A percentile compares a stretch with the other conserved stretches of the same genome.
These are phyloP conservation scores for Lactarius pseudohatsudake DNA, from an alignment of 768 basidiomycete genomes.

Conservation along the genomic window DNA sequence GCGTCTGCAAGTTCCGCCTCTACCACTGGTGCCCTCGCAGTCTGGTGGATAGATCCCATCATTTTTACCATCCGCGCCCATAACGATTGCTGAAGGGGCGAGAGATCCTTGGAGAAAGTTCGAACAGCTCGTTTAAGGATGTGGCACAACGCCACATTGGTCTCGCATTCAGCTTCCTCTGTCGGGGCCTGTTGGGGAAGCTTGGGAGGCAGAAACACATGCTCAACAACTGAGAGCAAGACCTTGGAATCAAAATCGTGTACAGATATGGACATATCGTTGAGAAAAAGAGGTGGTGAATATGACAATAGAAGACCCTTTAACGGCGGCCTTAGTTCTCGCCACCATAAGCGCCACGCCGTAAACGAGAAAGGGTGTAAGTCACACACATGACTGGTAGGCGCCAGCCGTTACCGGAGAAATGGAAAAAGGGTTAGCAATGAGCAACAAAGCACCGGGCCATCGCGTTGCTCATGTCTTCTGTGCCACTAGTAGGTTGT, in stretches of 20 bases:
- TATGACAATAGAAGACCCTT: too few relatives aligned
- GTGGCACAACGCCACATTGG: background rate
- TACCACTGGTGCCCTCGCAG: background rate
- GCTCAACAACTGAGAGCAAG: too few relatives aligned
- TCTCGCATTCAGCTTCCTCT: too few relatives aligned
- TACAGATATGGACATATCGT: too few relatives aligned
- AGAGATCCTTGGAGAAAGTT: background rate
- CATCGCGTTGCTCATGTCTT: too few relatives aligned
- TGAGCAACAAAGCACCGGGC: too few relatives aligned
- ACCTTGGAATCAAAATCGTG: too few relatives aligned
- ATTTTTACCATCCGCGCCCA: conserved; percentile 12
- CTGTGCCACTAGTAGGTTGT: too few relatives aligned
- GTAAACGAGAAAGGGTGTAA: background rate
- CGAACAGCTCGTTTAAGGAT: conserved; percentile 3
- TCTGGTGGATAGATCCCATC: background rate
- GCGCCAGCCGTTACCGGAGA: background rate
- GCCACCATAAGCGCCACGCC: background rate
- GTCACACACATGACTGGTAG: background rate
- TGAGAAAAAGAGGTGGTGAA: too few relatives aligned
- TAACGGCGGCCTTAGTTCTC: background rate
- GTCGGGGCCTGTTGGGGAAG: too few relatives aligned
- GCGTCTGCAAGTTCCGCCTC: background rate
- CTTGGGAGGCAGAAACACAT: too few relatives aligned
- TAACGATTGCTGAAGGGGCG: background rate
- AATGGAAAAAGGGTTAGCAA: too few relatives aligned